A percentile compares a stretch with the other conserved stretches of the same genome.
These are phyloP conservation scores for Xylaria sp. DNA, from an alignment of 2,329 filamentous ascomycete genomes.

Conservation along the genomic window DNA sequence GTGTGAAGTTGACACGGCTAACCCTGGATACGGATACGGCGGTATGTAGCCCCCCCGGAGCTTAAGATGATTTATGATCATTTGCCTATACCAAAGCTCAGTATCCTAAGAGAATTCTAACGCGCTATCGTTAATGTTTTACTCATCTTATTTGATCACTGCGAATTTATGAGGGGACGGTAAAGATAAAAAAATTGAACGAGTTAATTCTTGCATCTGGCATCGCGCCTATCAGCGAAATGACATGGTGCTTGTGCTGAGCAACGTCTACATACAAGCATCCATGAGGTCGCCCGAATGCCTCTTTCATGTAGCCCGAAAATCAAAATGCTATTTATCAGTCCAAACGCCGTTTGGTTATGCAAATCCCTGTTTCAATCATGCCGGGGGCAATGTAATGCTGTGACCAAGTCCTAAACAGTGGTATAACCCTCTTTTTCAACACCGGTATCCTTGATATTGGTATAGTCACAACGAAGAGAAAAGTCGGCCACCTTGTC, in stretches of 20 bases:
- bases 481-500: constrained; percentile 36
- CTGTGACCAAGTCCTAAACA: constrained; percentile 49
- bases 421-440: constrained; percentile 50
- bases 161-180: neutral
- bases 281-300: constrained; percentile 30
- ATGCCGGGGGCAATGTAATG: constrained; percentile 40
- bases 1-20: neutral
- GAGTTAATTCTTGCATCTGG: constrained; percentile 32
- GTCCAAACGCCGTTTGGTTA: constrained; percentile 40
- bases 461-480: constrained; percentile 48
- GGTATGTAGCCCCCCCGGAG: neutral
- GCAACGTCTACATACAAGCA: constrained; percentile 34
- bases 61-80: neutral
- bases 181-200: constrained; percentile 25
- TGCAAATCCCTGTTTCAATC: constrained; percentile 39
- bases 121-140: constrained; percentile 6
- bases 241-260: constrained; percentile 25
- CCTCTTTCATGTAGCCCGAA: constrained; percentile 33
- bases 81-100: neutral
- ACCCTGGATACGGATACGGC: neutral
- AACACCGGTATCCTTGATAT: constrained; percentile 48
- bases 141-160: neutral
- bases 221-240: constrained; percentile 15
- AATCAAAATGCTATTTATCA: constrained; percentile 39
- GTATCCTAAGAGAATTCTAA: neutral